A percentile compares a stretch with the other conserved stretches of the same genome.
These are phyloP conservation scores for Lachnellula occidentalis DNA, from an alignment of 2,329 filamentous ascomycete species.

Conservation along the genomic window DNA sequence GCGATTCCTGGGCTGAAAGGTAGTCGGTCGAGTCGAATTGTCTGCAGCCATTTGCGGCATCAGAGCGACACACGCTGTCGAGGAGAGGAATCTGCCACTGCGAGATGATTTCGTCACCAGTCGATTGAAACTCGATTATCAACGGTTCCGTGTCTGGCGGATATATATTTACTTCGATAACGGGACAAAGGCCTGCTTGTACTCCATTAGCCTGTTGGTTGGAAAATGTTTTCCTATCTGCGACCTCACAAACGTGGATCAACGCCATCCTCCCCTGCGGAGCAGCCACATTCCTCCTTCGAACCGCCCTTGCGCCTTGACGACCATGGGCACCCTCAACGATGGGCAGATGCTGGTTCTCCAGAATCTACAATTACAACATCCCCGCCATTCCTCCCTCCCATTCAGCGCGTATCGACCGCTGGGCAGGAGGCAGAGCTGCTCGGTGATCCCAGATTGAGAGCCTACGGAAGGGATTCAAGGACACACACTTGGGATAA, in stretches of 20 bases:
- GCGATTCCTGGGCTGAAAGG: background rate
- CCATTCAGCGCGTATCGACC: conserved; percentile 34
- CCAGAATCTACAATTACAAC: conserved; percentile 22
- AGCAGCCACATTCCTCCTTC: conserved; percentile 22
- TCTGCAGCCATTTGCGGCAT: background rate
- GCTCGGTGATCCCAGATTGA: conserved; percentile 2
- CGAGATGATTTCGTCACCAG: conserved; percentile 7
- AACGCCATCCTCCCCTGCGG: conserved; percentile 29
- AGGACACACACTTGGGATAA: conserved; percentile 13
- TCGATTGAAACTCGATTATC: conserved; percentile 5
- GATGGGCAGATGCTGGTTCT: conserved; percentile 18
- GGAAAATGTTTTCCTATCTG: conserved; percentile 32
- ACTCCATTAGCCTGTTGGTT: background rate
- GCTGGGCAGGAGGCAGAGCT: conserved; percentile 12
- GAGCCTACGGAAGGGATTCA: conserved; percentile 12
- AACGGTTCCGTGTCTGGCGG: background rate
- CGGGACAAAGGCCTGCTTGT: background rate
- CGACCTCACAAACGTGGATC: conserved; percentile 30
- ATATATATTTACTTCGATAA: background rate
- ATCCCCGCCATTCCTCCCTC: conserved; percentile 43
- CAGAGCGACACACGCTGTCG: background rate
- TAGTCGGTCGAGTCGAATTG: background rate
- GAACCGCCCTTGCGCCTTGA: conserved; percentile 20
- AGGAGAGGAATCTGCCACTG: background rate
- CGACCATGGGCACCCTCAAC: conserved; percentile 27